Evolutionary conservation across 2,329 filamentous ascomycete genomes (phyloP), one percentile per base, ranked within the genome.

Genomic region (Atkinsonella hypoxylon): DNA sequence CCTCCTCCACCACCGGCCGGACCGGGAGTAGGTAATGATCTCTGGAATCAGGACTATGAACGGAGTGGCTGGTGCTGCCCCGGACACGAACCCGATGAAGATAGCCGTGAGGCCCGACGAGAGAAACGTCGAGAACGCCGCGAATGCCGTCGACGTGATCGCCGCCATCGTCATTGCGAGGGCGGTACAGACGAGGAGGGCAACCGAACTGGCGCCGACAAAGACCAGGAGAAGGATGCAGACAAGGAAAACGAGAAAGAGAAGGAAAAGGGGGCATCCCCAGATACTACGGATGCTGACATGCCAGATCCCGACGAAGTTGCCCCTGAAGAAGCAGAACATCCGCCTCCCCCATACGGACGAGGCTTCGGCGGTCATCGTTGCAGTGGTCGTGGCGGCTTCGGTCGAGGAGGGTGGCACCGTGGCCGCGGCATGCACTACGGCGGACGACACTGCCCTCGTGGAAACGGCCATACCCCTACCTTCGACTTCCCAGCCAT

Each of bases 401-500:
- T 54, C 15, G 51, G 56, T 13, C 52, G 54, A 6, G 54, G 60
- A 17, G 55, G 54, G 48, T 50, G 58, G 43, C 60, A 51, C 55
- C 62, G 47, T 55, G 58, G 48, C 55, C 62, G 47, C 56, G 58
- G 49, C 52, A 58, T 49, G 46, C 62, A 58, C 32, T 40, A 34
- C 47, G 18, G 40, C 36, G 40, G 39, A 31, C 41, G 20, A 17
- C 41, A 40, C 40, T 43, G 30, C 47, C 40, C 47, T 34, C 48
- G 41, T 5, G 41, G 48, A 30, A 39, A 4, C 50, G 61, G 59
- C 45, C 55, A 57, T 45, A 8, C 4, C 26, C 58, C 18, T 51
- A 62, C 55, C 54, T 68, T 70, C 56, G 69, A 72, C 57, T 63
- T 74, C 47, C 55, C 62, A 22, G 62, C 61, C 34, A 55, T 72